These are phyloP conservation scores for Suillus plorans DNA, from an alignment of 768 basidiomycete genomes.

Conservation along the genomic window DNA sequence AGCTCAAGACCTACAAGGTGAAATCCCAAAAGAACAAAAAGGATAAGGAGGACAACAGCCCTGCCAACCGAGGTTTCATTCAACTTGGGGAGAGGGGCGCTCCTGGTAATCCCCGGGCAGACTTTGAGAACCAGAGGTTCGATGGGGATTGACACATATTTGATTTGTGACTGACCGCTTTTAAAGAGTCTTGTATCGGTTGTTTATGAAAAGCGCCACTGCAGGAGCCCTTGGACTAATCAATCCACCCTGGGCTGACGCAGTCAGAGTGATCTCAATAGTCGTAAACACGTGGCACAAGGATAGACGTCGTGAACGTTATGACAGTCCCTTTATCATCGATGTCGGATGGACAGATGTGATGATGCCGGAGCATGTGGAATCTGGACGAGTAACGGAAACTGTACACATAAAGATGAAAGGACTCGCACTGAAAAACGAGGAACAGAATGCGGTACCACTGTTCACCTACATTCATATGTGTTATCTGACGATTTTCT, in stretches of 20 bases:
- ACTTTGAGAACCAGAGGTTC: slow-evolving; percentile 52
- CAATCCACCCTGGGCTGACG: slow-evolving; percentile 31
- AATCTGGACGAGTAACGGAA: slow-evolving; percentile 12
- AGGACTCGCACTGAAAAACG: slow-evolving; percentile 1
- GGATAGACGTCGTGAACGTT: slow-evolving; percentile 35
- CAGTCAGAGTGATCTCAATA: slow-evolving; percentile 36
- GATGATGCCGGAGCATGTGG: slow-evolving; percentile 25
- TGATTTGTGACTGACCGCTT: not conserved
- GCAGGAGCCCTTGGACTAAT: slow-evolving; percentile 33
- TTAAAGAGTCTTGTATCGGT: slow-evolving; percentile 31
- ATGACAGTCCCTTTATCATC: slow-evolving; percentile 32
- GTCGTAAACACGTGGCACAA: slow-evolving; percentile 33
- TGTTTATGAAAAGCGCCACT: slow-evolving; percentile 23
- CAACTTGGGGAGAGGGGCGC: slow-evolving; percentile 12
- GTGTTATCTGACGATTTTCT: slow-evolving; percentile 12
- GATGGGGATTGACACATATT: not conserved
- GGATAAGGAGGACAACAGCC: slow-evolving; percentile 37
- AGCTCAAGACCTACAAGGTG: slow-evolving; percentile 38
- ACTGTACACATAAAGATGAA: slow-evolving; percentile 21
- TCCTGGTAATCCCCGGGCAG: slow-evolving; percentile 29
- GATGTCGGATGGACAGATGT: slow-evolving; percentile 46
- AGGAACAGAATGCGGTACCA: slow-evolving; percentile 17
- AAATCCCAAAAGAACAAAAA: slow-evolving; percentile 34
- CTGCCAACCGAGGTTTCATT: slow-evolving; percentile 40
- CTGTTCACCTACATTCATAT: not conserved